Evolutionary conservation across 1,284 basidiomycete species (phyloP).

Genomic region (Phellopilus nigrolimitatus): DNA sequence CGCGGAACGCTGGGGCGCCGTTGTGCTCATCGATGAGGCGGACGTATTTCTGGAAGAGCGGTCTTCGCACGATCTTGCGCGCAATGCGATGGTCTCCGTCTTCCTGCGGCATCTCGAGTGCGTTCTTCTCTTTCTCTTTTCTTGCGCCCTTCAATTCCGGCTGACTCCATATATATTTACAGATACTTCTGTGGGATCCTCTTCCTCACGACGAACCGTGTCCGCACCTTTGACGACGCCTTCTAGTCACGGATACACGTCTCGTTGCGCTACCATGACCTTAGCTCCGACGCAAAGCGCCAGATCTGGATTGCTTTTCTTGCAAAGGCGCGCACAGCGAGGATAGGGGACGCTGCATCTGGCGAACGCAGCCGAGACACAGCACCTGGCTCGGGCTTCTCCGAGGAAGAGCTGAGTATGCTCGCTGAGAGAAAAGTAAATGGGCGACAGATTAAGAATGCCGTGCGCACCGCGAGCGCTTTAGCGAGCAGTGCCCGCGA

Average conservation of each 20-base stretch:
- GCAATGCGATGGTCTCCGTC: conserved; percentile 63
- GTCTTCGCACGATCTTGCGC: conserved; percentile 53
- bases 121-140: conserved; percentile 1
- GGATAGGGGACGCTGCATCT: no score
- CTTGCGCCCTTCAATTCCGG: background rate
- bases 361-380: no score
- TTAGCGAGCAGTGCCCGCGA: conserved; percentile 47
- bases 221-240: conserved; percentile 59
- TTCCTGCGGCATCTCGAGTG: conserved; percentile 61
- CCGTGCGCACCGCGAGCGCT: conserved; percentile 54
- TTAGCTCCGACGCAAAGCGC: conserved; percentile 41
- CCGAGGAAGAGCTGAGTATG: conserved; percentile 33
- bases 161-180: conserved; percentile 27
- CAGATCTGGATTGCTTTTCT: conserved; percentile 58
- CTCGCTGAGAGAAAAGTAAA: conserved; percentile 49
- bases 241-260: conserved; percentile 65
- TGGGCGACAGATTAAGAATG: conserved; percentile 63
- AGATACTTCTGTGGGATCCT: conserved; percentile 45
- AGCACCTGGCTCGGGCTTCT: background rate
- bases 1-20: conserved; percentile 46
- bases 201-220: conserved; percentile 66
- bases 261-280: conserved; percentile 53
- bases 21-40: conserved; percentile 60
- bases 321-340: conserved; percentile 28
- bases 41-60: conserved; percentile 60